Conservation (phyloP, 2,329 filamentous ascomycete species). For the Colletotrichum sublineola region DNA sequence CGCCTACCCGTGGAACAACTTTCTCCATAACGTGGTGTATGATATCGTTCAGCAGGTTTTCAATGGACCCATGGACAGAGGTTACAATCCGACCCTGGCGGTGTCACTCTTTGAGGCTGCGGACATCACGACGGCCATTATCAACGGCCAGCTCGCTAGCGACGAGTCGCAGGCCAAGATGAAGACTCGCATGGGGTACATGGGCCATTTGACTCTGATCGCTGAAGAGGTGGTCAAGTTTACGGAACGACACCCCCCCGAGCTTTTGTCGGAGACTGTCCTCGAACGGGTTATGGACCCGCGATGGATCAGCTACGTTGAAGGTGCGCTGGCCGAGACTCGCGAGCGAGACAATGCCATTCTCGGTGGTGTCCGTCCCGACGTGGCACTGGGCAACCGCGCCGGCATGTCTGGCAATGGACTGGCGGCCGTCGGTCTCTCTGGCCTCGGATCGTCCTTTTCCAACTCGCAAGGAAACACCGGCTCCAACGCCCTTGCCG, state of each 20-base stretch:
- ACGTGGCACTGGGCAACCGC: constrained; percentile 86
- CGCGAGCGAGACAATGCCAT: constrained; percentile 98
- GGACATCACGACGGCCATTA: constrained; percentile 90
- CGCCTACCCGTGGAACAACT: constrained; percentile 99
- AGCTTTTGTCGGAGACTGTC: constrained; percentile 85
- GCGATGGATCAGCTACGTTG: constrained; percentile 95
- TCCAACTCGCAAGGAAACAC: constrained; percentile 45
- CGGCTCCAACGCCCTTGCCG: constrained; percentile 41
- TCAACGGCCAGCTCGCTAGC: constrained; percentile 88
- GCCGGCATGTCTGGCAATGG: constrained; percentile 65
- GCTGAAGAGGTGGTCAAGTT: constrained; percentile 99
- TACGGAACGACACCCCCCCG: constrained; percentile 91
- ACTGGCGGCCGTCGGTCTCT: constrained; percentile 58
- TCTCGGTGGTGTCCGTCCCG: constrained; percentile 91
- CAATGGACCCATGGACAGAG: constrained; percentile 96
- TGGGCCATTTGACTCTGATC: constrained; percentile 97
- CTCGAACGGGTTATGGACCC: constrained; percentile 90
- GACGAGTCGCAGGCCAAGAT: constrained; percentile 86
- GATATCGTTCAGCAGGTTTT: constrained; percentile 99
- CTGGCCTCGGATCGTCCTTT: constrained; percentile 55
- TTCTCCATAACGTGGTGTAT: constrained; percentile 98
- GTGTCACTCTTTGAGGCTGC: constrained; percentile 94
- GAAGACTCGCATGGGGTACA: constrained; percentile 95
- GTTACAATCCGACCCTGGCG: constrained; percentile 90
- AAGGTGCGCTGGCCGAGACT: constrained; percentile 92